Percentiles rank a stretch among this genome's conserved stretches.
Evolutionary conservation across 169 alveolate species (phyloP).

Genomic region (Condylostoma magnum): DNA sequence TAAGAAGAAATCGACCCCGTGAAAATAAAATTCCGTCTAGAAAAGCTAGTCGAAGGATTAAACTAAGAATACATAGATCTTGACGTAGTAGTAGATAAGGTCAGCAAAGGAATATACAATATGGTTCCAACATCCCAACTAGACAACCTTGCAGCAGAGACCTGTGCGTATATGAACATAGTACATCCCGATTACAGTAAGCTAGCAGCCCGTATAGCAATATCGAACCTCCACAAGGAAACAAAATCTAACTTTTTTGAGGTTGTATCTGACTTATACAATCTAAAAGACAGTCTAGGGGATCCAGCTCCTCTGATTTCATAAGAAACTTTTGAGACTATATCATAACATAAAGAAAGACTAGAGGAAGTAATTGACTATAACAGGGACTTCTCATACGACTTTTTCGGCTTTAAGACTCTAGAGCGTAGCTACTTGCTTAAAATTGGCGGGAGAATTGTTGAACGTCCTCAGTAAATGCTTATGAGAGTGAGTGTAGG

Average conservation of each 20-base stretch:
- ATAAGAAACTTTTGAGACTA: constrained; percentile 89
- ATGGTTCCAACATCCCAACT: constrained; percentile 93
- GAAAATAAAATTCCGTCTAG: constrained; percentile 45
- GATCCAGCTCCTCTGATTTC: constrained; percentile 91
- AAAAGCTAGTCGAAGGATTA: constrained; percentile 36
- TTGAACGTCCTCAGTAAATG: constrained; percentile 98
- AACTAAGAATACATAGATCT: constrained; percentile 33
- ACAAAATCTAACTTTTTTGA: constrained; percentile 87
- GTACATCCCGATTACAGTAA: constrained; percentile 96
- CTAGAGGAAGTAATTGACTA: constrained; percentile 91
- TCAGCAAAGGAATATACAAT: constrained; percentile 89
- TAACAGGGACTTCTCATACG: constrained; percentile 93
- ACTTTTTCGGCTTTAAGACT: constrained; percentile 98
- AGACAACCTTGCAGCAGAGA: constrained; percentile 97
- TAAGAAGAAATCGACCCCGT: constrained; percentile 31
- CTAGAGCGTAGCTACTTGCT: constrained; percentile 93
- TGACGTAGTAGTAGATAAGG: constrained; percentile 70
- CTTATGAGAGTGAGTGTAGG: constrained; percentile 98
- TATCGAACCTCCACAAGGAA: constrained; percentile 94
- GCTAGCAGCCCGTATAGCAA: constrained; percentile 97
- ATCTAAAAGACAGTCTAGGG: constrained; percentile 84
- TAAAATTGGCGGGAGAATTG: constrained; percentile 88
- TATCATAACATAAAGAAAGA: constrained; percentile 78
- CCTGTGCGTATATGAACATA: constrained; percentile 99
- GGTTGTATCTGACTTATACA: constrained; percentile 70